A percentile compares a stretch with the other conserved stretches of the same genome.
These are phyloP conservation scores for Stygiomarasmius scandens DNA, from an alignment of 1,284 basidiomycete genomes.

Conservation along the genomic window DNA sequence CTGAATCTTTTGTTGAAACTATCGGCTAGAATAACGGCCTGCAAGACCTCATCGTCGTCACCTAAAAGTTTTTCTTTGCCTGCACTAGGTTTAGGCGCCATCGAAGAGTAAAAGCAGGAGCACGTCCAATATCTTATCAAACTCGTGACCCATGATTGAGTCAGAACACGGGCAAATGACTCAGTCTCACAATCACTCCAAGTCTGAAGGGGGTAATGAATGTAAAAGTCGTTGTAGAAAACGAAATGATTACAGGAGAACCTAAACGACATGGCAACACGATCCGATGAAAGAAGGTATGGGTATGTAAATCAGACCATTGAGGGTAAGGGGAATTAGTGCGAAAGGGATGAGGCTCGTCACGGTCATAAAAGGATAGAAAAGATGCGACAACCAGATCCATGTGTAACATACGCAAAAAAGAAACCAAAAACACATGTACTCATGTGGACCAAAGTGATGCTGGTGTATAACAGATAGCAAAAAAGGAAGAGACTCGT, in stretches of 20 bases:
- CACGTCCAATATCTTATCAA: too few species aligned
- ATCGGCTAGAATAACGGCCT: constrained; percentile 93
- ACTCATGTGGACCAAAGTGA: constrained; percentile 21
- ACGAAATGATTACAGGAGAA: constrained; percentile 58
- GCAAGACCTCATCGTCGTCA: constrained; percentile 80
- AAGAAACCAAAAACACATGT: constrained; percentile 40
- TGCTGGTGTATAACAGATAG: constrained; percentile 26
- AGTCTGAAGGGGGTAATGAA: neutral
- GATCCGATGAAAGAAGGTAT: constrained; percentile 55
- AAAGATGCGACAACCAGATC: constrained; percentile 53
- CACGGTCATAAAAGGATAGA: constrained; percentile 46
- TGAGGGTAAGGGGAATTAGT: constrained; percentile 47
- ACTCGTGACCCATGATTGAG: too few species aligned
- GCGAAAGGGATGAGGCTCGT: constrained; percentile 51
- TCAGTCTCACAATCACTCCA: neutral
- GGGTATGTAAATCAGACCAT: constrained; percentile 47
- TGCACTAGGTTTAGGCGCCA: constrained; percentile 62
- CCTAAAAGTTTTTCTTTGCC: constrained; percentile 65
- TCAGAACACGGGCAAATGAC: too few species aligned
- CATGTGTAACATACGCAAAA: constrained; percentile 57
- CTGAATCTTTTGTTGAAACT: constrained; percentile 93
- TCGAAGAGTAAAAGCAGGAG: constrained; percentile 27
- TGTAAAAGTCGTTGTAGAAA: constrained; percentile 14
- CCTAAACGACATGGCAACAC: constrained; percentile 59
- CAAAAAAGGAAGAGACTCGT: constrained; percentile 38